Evolutionary conservation across 1,139 yeast species (phyloP).

Genomic region (Taphrina deformans): DNA sequence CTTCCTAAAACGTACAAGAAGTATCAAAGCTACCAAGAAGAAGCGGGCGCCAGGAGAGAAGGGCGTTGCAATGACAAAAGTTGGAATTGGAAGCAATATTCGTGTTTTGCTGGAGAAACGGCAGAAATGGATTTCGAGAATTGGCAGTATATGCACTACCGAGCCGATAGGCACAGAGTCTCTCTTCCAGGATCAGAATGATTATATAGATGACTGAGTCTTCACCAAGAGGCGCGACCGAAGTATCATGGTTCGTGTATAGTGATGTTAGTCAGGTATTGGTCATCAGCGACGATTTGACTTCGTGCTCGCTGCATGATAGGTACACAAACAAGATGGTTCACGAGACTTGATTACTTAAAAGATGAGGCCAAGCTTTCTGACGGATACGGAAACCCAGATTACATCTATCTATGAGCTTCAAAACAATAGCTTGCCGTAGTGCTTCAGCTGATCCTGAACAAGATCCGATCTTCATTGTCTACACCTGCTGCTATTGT

Average conservation of each 20-base stretch:
- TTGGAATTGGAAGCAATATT: constrained; percentile 61
- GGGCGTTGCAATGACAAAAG: constrained; percentile 30
- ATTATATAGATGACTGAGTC: background rate
- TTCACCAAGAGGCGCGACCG: background rate
- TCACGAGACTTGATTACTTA: no score
- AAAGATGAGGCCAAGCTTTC: no score
- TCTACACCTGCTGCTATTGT: no score
- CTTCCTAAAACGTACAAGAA: constrained; percentile 76
- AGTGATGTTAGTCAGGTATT: no score
- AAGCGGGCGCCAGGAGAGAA: constrained; percentile 43
- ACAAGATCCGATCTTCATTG: no score
- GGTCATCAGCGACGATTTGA: no score
- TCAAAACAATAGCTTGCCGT: no score
- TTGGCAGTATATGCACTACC: constrained; percentile 53
- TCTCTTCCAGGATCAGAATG: background rate
- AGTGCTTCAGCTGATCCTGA: no score
- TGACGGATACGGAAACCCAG: no score
- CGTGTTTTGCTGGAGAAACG: constrained; percentile 81
- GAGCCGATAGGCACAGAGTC: background rate
- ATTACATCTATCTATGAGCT: no score
- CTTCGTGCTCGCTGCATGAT: no score
- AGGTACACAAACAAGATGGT: no score
- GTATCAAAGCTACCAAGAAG: constrained; percentile 78
- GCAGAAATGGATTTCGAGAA: constrained; percentile 79
- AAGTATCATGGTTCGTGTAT: background rate